Conservation (phyloP, 2,329 filamentous ascomycete genomes). For the Hymenoscyphus infarciens region DNA sequence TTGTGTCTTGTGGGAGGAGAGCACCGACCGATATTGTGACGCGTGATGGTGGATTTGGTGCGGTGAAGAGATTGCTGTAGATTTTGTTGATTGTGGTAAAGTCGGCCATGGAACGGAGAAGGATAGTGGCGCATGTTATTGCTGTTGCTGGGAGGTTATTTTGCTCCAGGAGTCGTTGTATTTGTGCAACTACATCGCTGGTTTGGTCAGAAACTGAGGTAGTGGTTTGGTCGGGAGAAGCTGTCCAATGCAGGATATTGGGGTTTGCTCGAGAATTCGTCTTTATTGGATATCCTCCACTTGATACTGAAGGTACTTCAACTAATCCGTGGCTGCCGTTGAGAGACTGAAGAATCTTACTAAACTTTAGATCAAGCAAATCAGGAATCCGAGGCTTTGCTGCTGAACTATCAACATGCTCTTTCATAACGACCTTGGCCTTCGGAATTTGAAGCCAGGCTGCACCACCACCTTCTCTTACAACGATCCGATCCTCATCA, state of each 20-base stretch:
- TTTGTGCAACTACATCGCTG: conserved; percentile 43
- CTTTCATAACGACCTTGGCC: conserved; percentile 45
- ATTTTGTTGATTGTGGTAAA: conserved; percentile 72
- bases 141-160: conserved; percentile 37
- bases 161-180: conserved; percentile 41
- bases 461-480: conserved; percentile 71
- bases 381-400: conserved; percentile 52
- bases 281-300: too few relatives aligned
- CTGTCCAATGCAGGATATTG: conserved; percentile 17
- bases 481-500: conserved; percentile 48
- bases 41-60: conserved; percentile 78
- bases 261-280: not conserved
- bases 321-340: not conserved
- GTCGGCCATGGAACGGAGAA: conserved; percentile 75
- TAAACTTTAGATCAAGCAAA: conserved; percentile 63
- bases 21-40: conserved; percentile 78
- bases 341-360: conserved; percentile 19
- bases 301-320: not conserved
- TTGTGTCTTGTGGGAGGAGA: conserved; percentile 54
- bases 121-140: conserved; percentile 58
- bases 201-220: conserved; percentile 46
- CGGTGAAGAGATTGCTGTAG: conserved; percentile 71
- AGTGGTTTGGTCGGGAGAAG: conserved; percentile 11
- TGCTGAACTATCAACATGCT: conserved; percentile 39
- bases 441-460: conserved; percentile 64